Conservation (phyloP, 2,329 filamentous ascomycete genomes). For the Hypoxylon sp. region DNA sequence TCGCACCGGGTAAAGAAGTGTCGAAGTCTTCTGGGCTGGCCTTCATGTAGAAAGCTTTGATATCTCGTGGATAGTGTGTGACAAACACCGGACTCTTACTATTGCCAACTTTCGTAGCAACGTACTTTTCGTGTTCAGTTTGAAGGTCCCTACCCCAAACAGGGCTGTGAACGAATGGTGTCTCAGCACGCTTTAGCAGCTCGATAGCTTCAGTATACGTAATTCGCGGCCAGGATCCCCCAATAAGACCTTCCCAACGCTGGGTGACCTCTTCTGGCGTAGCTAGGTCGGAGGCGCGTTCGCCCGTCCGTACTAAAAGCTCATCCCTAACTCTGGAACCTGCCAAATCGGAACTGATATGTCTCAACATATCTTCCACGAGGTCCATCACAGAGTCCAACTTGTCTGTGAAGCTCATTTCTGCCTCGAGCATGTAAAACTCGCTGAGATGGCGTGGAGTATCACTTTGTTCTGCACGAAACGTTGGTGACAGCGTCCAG, state of each 20-base stretch:
- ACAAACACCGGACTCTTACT: conserved; percentile 83
- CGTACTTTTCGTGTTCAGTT: conserved; percentile 91
- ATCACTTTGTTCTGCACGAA: conserved; percentile 93
- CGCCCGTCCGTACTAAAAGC: conserved; percentile 59
- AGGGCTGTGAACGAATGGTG: conserved; percentile 77
- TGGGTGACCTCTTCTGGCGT: conserved; percentile 68
- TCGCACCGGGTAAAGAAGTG: conserved; percentile 58
- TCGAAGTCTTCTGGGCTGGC: conserved; percentile 34
- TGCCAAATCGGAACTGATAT: conserved; percentile 60
- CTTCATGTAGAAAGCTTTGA: conserved; percentile 94
- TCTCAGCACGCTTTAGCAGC: conserved; percentile 72
- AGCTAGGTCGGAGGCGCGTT: conserved; percentile 62
- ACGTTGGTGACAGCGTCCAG: conserved; percentile 94
- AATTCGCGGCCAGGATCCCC: conserved; percentile 79
- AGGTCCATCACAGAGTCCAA: conserved; percentile 81
- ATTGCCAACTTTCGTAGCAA: conserved; percentile 73
- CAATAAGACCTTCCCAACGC: conserved; percentile 80
- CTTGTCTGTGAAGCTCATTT: conserved; percentile 82
- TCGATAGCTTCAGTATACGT: conserved; percentile 86
- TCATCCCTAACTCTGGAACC: conserved; percentile 62
- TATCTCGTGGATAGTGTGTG: conserved; percentile 88
- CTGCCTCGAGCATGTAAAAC: conserved; percentile 98
- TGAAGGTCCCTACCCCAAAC: conserved; percentile 82
- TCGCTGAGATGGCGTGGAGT: conserved; percentile 95
- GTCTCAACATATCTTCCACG: conserved; percentile 83